Base-by-base conservation (phyloP, 306 rosid genomes). In the Echinosophora koreensis region DNA sequence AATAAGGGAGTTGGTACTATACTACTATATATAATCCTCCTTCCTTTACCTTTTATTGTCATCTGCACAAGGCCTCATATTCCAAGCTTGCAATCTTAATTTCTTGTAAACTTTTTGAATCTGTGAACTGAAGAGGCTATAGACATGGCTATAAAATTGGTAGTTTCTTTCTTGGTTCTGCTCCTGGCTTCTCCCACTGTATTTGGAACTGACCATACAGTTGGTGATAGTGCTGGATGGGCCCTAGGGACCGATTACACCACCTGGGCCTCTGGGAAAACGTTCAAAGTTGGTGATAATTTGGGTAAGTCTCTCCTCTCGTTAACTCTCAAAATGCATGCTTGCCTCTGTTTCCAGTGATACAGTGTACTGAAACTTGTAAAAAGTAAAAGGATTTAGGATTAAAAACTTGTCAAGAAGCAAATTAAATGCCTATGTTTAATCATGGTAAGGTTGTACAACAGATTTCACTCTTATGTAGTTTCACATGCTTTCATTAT, bases 161-260 rank as follows among this genome's bases (percentile, higher is more conserved):
- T 57, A 5, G 41, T 69, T 78, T 85, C 90, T 56, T 84, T 91
- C 17, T 51, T 91, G 47, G 69, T 87, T 75, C 42, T 90, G 8
- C 8, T 89, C 9, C 7, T 93, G 60, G 90, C 81, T 13, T 76
- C 79, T 13, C 85, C 87, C 7, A 66, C 66, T 11, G 97, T 77
- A 1, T 82, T 73, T 66, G 96, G 84, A 66, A 78, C 67, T 8
- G 80, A 86, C 8, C 47, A 61, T 78, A 63, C 16, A 4, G 96
- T 93, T 15, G 97, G 97, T 15, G 97, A 14, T 49, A 8, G 0
- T 18, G 0, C 3, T 4, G 91, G 91, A 16, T 93, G 97, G 97
- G 0, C 0, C 1, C 10, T n/a, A 6, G 4, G 18, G 0, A 5
- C 0, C 9, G 14, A 85, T 74, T 93, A 87, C 69, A 0, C 0